These are phyloP conservation scores for Rhizophagus sp. DNA, from an alignment of 192 early-diverging fungal genomes.

Conservation along the genomic window DNA sequence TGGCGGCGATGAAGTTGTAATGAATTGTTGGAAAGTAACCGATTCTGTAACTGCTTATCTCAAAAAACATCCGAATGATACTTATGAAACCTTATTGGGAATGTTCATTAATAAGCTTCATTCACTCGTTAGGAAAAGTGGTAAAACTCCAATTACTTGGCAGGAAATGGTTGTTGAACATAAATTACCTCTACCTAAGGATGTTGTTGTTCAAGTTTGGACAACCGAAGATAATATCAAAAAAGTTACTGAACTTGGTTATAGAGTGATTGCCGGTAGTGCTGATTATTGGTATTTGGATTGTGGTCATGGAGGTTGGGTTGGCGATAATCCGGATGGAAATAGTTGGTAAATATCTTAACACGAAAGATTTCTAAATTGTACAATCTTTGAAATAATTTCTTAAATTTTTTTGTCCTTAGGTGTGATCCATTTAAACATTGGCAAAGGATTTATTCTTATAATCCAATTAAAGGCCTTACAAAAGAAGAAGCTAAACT, in stretches of 20 bases:
- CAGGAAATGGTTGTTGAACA: conserved; percentile 70
- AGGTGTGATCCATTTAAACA: conserved; percentile 73
- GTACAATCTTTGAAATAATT: background rate
- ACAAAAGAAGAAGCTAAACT: conserved; percentile 49
- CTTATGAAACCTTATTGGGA: conserved; percentile 34
- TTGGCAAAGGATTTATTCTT: conserved; percentile 76
- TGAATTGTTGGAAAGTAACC: conserved; percentile 65
- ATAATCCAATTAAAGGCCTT: conserved; percentile 62
- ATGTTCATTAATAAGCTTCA: conserved; percentile 56
- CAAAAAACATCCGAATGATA: conserved; percentile 22
- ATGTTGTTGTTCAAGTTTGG: conserved; percentile 73
- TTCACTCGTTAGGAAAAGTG: conserved; percentile 37
- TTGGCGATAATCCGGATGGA: conserved; percentile 41
- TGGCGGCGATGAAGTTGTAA: conserved; percentile 77
- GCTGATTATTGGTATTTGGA: conserved; percentile 76
- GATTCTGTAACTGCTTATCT: conserved; percentile 38
- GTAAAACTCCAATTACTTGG: conserved; percentile 72
- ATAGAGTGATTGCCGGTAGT: conserved; percentile 66
- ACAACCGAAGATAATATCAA: conserved; percentile 58
- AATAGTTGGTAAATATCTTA: conserved; percentile 34
- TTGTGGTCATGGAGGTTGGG: conserved; percentile 77
- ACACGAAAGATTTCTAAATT: background rate
- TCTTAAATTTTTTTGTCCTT: background rate
- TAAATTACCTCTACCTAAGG: conserved; percentile 54
- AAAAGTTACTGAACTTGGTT: conserved; percentile 60